Evolutionary conservation across 2,329 filamentous ascomycete genomes (phyloP).

Genomic region (Trichoderma endophyticum): DNA sequence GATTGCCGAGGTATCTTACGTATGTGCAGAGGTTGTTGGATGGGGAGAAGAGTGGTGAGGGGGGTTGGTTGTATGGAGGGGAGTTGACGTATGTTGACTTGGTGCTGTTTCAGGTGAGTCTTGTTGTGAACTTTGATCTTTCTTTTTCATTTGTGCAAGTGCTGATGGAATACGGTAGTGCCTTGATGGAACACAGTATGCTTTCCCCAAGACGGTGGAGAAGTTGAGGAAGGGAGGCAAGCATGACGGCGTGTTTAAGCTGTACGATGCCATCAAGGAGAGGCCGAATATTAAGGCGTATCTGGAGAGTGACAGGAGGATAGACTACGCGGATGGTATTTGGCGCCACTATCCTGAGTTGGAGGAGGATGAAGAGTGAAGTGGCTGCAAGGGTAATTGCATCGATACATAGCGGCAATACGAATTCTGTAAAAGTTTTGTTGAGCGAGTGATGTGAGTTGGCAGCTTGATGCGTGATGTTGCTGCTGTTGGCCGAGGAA

Average conservation of each 20-base stretch:
- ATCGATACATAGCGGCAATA: too few species aligned
- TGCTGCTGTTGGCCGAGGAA: neutral
- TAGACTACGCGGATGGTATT: conserved; percentile 61
- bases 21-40: conserved; percentile 67
- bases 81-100: conserved; percentile 69
- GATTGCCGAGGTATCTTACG: conserved; percentile 68
- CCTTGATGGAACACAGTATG: conserved; percentile 58
- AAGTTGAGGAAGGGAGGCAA: conserved; percentile 53
- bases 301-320: conserved; percentile 60
- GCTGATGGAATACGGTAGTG: conserved; percentile 32
- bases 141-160: neutral
- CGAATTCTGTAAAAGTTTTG: neutral
- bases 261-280: conserved; percentile 61
- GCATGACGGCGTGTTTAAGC: conserved; percentile 59
- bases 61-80: conserved; percentile 64
- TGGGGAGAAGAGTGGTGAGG: conserved; percentile 52
- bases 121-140: neutral
- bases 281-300: conserved; percentile 66
- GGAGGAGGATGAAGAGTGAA: conserved; percentile 42
- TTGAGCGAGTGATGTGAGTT: neutral
- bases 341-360: conserved; percentile 73
- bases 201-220: conserved; percentile 66
- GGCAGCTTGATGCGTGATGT: neutral
- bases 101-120: conserved; percentile 65
- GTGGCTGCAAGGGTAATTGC: neutral